These are phyloP conservation scores for Colletotrichum tropicicola DNA, from an alignment of 2,329 filamentous ascomycete species.

Conservation along the genomic window DNA sequence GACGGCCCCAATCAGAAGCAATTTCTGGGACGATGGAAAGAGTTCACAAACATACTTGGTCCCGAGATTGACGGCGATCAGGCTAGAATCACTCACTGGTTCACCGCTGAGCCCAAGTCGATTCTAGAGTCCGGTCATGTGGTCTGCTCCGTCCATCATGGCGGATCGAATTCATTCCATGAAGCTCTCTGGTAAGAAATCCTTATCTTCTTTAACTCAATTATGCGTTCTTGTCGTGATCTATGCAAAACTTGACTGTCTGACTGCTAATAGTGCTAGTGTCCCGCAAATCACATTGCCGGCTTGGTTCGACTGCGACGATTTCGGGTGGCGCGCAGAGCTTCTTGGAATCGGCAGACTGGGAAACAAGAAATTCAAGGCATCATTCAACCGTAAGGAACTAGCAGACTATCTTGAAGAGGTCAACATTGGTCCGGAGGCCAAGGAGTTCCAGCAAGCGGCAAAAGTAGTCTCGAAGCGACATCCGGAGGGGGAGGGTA, in stretches of 20 bases:
- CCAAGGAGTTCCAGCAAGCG: neutral
- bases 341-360: conserved; percentile 20
- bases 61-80: conserved; percentile 37
- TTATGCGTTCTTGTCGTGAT: neutral
- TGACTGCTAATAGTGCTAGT: neutral
- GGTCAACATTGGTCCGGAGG: neutral
- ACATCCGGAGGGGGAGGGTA: neutral
- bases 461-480: neutral
- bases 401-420: neutral
- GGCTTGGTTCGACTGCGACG: conserved; percentile 17
- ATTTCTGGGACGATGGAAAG: neutral
- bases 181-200: conserved; percentile 43
- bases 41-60: conserved; percentile 34
- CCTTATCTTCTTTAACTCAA: no score
- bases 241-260: neutral
- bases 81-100: conserved; percentile 50
- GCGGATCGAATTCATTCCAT: conserved; percentile 54
- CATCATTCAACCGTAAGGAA: neutral
- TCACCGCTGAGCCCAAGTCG: conserved; percentile 46
- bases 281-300: conserved; percentile 15
- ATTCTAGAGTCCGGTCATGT: conserved; percentile 48
- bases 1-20: neutral
- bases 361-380: conserved; percentile 30
- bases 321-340: conserved; percentile 20
- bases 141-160: conserved; percentile 53